Conservation (phyloP, 495 filamentous ascomycete genomes). For the Xylaria palmicola region DNA sequence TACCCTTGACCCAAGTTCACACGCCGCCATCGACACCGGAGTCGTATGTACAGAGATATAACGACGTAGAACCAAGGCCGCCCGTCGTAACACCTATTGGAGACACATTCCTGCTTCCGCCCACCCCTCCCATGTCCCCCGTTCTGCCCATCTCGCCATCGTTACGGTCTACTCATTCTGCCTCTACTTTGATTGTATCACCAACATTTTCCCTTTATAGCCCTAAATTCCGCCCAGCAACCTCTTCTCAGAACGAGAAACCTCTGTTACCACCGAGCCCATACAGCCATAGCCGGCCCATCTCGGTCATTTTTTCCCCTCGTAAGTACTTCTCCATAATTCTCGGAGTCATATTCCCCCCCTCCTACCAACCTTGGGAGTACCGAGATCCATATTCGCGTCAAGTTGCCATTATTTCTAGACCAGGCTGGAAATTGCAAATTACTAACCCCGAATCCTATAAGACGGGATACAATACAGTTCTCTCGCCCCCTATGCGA, state of each 20-base stretch:
- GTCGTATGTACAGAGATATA: conserved; percentile 21
- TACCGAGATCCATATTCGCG: too few relatives aligned
- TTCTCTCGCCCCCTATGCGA: conserved; percentile 52
- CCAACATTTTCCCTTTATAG: conserved; percentile 15
- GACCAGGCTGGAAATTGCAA: too few relatives aligned
- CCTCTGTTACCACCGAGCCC: conserved; percentile 9
- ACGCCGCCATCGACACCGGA: conserved; percentile 36
- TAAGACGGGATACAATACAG: conserved; percentile 55
- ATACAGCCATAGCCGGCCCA: conserved; percentile 21
- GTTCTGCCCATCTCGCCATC: conserved; percentile 36
- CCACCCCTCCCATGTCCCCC: conserved; percentile 31
- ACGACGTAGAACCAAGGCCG: conserved; percentile 37
- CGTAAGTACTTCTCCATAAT: too few relatives aligned
- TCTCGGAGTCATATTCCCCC: too few relatives aligned
- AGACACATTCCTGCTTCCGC: conserved; percentile 44
- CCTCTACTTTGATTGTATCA: conserved; percentile 31
- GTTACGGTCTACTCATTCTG: conserved; percentile 34
- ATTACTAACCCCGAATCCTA: background rate
- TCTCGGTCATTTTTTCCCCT: conserved; percentile 61
- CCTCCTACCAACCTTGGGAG: too few relatives aligned
- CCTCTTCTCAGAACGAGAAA: conserved; percentile 15
- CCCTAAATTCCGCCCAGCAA: conserved; percentile 20
- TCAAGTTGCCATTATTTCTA: too few relatives aligned
- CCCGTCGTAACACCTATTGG: conserved; percentile 38
- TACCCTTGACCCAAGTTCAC: conserved; percentile 17